Evolutionary conservation across 176 grass and related monocot genomes (phyloP).

Genomic region (Rhynchospora breviuscula): DNA sequence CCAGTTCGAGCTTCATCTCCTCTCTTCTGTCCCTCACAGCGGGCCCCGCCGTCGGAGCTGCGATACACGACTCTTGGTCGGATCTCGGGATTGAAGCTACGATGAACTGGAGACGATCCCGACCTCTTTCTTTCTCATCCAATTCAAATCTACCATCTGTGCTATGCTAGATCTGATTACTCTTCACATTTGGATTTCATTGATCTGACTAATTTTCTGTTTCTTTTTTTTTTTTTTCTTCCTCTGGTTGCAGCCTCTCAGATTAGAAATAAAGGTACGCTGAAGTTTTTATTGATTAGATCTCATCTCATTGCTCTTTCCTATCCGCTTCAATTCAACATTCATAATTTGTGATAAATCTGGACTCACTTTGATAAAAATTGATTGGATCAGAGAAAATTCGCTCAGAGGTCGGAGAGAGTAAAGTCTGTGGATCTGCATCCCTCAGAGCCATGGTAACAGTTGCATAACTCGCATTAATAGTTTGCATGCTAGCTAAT

Average conservation of each 20-base stretch:
- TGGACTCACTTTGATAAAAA: slow-evolving; percentile 19
- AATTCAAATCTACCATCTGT: neutral
- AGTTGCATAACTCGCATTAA: neutral
- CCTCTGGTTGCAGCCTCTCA: slow-evolving; percentile 67
- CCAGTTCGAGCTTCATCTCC: neutral
- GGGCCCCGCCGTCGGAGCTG: slow-evolving; percentile 11
- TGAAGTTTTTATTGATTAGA: slow-evolving; percentile 24
- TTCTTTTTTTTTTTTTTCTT: slow-evolving; percentile 30
- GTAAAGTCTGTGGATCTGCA: slow-evolving; percentile 99
- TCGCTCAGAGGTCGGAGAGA: slow-evolving; percentile 86
- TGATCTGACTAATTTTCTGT: neutral
- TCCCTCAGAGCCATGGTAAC: slow-evolving; percentile 91
- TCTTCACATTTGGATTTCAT: slow-evolving; percentile 18
- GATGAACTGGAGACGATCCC: neutral
- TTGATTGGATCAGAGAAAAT: slow-evolving; percentile 75
- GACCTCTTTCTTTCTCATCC: neutral
- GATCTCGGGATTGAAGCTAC: neutral
- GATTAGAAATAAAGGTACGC: slow-evolving; percentile 99
- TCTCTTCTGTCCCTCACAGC: neutral
- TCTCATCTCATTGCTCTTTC: slow-evolving; percentile 23
- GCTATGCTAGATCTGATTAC: slow-evolving; percentile 63
- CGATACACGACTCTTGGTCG: neutral
- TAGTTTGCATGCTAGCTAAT: neutral
- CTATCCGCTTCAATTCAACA: slow-evolving; percentile 3
- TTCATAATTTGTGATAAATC: slow-evolving; percentile 9